Evolutionary conservation across 768 basidiomycete genomes (phyloP).

Genomic region (Tylopilus cervinicoccineus): DNA sequence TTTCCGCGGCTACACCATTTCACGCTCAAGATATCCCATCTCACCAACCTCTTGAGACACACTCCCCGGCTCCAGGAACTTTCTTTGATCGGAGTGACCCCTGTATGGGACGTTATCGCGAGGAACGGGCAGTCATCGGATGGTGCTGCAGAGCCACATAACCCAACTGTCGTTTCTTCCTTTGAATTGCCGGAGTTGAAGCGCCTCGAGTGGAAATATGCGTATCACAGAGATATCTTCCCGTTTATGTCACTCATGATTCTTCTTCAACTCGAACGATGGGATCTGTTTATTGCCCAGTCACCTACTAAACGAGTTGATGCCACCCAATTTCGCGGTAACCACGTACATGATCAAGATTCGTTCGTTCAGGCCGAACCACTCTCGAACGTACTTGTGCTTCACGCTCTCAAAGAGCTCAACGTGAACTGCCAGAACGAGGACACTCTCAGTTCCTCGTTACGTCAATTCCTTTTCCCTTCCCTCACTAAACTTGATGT

Average conservation of each 20-base stretch:
- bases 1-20: constrained; percentile 25
- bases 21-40: constrained; percentile 37
- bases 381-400: constrained; percentile 27
- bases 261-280: constrained; percentile 38
- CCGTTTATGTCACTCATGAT: constrained; percentile 40
- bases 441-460: constrained; percentile 35
- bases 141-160: constrained; percentile 5
- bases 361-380: constrained; percentile 28
- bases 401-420: constrained; percentile 37
- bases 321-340: constrained; percentile 26
- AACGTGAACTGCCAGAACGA: constrained; percentile 40
- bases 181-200: constrained; percentile 38
- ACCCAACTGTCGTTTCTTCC: constrained; percentile 12
- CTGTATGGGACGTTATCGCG: constrained; percentile 34
- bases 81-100: constrained; percentile 39
- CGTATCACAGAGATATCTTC: constrained; percentile 39
- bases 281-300: constrained; percentile 43
- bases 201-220: constrained; percentile 46
- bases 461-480: constrained; percentile 45
- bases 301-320: constrained; percentile 27
- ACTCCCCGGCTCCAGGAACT: constrained; percentile 42
- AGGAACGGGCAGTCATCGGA: constrained; percentile 11
- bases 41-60: constrained; percentile 34
- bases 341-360: constrained; percentile 28
- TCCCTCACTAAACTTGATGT: constrained; percentile 43